Evolutionary conservation across 495 filamentous ascomycete species (phyloP).

Genomic region (Annulohypoxylon moriforme): DNA sequence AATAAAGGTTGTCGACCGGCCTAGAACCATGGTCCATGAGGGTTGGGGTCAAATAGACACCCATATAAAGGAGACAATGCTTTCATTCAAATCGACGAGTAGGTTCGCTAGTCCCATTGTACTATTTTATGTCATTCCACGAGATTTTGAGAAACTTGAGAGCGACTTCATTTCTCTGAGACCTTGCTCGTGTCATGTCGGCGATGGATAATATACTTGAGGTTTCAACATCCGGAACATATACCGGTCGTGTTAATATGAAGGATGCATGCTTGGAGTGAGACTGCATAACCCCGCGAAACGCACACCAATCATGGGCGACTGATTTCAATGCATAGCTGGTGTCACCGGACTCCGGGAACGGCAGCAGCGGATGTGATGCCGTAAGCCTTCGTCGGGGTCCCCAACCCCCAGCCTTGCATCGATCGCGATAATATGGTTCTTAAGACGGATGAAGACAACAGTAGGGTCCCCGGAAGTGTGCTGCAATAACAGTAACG

Average conservation of each 20-base stretch:
- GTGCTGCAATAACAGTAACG: no score
- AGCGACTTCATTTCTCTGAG: background rate
- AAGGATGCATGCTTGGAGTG: conserved; percentile 5
- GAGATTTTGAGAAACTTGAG: background rate
- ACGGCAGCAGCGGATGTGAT: no score
- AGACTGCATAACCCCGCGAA: conserved; percentile 3
- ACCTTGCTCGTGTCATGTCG: background rate
- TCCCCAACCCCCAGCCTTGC: no score
- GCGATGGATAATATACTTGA: background rate
- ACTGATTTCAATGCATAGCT: background rate
- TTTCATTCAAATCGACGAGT: background rate
- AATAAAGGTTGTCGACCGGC: background rate
- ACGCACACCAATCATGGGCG: background rate
- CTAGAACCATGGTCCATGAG: background rate
- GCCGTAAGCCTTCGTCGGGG: no score
- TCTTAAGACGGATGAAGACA: no score
- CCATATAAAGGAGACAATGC: background rate
- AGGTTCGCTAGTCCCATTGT: background rate
- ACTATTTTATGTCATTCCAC: background rate
- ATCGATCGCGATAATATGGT: no score
- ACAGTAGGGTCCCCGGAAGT: no score
- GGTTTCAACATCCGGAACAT: background rate
- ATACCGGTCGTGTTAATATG: background rate
- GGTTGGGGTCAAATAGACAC: background rate
- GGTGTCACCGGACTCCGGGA: background rate